Conservation (phyloP, 2,329 filamentous ascomycete genomes). For the Didymella exigua region DNA sequence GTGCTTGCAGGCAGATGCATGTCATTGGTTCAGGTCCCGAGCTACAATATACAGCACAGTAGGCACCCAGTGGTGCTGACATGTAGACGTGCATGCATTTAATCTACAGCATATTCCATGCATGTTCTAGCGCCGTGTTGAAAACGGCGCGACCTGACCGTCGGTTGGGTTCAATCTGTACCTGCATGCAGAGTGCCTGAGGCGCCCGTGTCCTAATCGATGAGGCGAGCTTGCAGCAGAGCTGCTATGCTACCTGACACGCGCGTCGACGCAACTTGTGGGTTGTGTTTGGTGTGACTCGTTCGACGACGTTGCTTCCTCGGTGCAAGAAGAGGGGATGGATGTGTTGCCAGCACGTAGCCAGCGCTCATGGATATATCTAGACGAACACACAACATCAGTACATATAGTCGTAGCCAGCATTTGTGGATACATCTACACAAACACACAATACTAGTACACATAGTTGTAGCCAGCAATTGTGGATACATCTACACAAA, state of each 20-base stretch:
- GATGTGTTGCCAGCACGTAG: background rate
- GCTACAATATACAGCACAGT: background rate
- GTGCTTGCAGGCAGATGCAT: too few species aligned
- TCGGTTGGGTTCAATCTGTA: constrained; percentile 2
- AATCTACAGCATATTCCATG: constrained; percentile 4
- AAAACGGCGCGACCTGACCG: background rate
- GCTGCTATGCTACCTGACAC: too few species aligned
- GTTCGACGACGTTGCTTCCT: too few species aligned
- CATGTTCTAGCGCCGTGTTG: constrained; percentile 5
- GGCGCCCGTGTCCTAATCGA: too few species aligned
- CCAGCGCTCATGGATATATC: constrained; percentile 1
- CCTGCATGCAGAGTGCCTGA: constrained; percentile 4
- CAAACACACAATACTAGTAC: constrained; percentile 21
- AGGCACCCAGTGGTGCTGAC: too few species aligned
- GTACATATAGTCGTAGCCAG: constrained; percentile 13
- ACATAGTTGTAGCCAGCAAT: too few species aligned
- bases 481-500: too few species aligned
- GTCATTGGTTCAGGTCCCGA: too few species aligned
- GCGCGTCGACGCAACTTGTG: too few species aligned
- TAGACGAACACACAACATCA: constrained; percentile 21
- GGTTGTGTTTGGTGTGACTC: too few species aligned
- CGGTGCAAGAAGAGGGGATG: background rate
- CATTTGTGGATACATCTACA: too few species aligned
- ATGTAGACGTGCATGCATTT: background rate
- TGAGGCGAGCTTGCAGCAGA: too few species aligned